phyloP scores from a whole-genome alignment of 2,329 filamentous ascomycete genomes.

The Xylaria sp. region DNA sequence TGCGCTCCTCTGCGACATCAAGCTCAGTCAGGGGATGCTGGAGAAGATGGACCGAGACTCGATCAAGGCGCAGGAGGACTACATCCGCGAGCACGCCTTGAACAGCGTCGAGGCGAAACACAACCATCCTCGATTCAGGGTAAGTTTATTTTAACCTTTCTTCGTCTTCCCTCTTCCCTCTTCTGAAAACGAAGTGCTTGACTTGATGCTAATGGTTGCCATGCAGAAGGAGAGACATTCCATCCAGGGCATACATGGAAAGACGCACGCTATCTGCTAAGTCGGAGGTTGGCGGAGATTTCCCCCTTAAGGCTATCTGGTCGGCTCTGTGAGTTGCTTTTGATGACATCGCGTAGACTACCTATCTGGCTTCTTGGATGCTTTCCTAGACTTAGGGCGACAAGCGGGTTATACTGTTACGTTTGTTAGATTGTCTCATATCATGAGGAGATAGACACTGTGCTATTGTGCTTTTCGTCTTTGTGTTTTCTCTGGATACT shows the following conservation, averaged over 20 bases:
- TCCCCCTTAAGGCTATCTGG: background rate
- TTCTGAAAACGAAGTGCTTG: background rate
- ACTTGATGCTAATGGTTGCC: slow-evolving; percentile 10
- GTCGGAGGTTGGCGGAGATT: background rate
- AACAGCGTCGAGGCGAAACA: slow-evolving; percentile 64
- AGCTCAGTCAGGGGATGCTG: slow-evolving; percentile 77
- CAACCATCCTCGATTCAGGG: slow-evolving; percentile 62
- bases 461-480: background rate
- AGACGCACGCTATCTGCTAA: slow-evolving; percentile 88
- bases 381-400: slow-evolving; percentile 18
- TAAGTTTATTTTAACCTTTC: slow-evolving; percentile 49
- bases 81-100: slow-evolving; percentile 67
- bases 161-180: background rate
- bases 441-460: slow-evolving; percentile 16
- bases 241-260: slow-evolving; percentile 88
- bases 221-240: slow-evolving; percentile 82
- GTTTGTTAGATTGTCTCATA: slow-evolving; percentile 15
- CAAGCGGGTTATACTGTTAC: slow-evolving; percentile 9
- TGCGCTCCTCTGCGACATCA: slow-evolving; percentile 80
- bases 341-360: slow-evolving; percentile 15
- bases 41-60: slow-evolving; percentile 78
- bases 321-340: slow-evolving; percentile 13
- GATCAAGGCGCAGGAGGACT: slow-evolving; percentile 75
- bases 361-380: slow-evolving; percentile 1
- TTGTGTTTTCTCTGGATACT: background rate